phyloP scores from a whole-genome alignment of 202 grass and related monocot species.

The Schoenoplectus triqueter region DNA sequence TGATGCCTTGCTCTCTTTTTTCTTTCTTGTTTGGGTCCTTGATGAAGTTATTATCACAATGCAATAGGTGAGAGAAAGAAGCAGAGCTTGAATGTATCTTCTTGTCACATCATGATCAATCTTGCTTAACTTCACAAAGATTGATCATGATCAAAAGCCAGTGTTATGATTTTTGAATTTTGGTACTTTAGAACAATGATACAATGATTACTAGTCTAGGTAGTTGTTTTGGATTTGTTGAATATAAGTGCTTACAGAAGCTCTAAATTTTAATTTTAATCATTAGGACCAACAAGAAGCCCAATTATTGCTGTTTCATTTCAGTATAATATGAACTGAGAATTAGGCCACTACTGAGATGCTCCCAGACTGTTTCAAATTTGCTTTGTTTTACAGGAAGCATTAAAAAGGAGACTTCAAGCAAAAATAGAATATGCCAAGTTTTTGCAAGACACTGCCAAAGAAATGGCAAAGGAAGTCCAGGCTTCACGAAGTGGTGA shows the following conservation, averaged over 20 bases:
- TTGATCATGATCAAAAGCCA: slow-evolving; percentile 37
- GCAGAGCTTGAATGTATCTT: background rate
- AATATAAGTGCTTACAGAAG: background rate
- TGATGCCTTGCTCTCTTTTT: background rate
- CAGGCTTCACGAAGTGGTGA: slow-evolving; percentile 83
- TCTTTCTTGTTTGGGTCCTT: background rate
- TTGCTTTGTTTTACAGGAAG: slow-evolving; percentile 60
- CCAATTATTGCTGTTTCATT: background rate
- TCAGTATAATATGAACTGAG: slow-evolving; percentile 20
- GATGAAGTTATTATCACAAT: slow-evolving; percentile 32
- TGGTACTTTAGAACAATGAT: background rate
- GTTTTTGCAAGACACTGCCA: slow-evolving; percentile 98
- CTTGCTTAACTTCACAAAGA: slow-evolving; percentile 28
- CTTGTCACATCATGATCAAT: slow-evolving; percentile 11
- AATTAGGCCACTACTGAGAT: slow-evolving; percentile 11
- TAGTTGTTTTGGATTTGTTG: background rate
- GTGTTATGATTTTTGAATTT: slow-evolving; percentile 11
- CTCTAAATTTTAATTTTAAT: background rate
- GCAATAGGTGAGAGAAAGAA: background rate
- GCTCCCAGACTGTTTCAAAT: background rate
- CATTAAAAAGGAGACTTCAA: slow-evolving; percentile 89
- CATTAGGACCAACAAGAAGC: background rate
- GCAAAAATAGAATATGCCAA: slow-evolving; percentile 94
- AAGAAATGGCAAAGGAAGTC: slow-evolving; percentile 98
- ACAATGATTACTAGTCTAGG: no score